Base-by-base conservation (phyloP, 2,329 filamentous ascomycete species). In the Nemania diffusa region DNA sequence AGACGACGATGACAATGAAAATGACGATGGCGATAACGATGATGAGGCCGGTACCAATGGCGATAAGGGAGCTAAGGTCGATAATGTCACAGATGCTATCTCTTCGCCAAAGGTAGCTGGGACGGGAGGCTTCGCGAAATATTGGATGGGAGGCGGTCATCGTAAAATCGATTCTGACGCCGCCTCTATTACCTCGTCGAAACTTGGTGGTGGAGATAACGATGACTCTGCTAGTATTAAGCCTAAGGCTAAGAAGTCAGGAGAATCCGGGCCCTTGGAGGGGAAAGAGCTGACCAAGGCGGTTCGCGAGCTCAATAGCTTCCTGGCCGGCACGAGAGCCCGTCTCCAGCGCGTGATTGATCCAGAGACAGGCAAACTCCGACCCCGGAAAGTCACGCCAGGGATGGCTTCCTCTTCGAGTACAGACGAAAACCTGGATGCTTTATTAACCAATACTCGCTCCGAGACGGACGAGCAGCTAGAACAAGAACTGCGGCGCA, bases 211-310 rank as follows among this genome's bases (percentile, higher is more conserved):
- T 13, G 78, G 80, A 1, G 73, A 77, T 27, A 76, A 74, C 46
- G 85, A 87, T 34, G 90, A 92, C 48, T 81, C 83, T 2, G 83
- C 83, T 2, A 89, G 84, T 65, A 79, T 86, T 65, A 85, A 81
- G 65, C 80, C 77, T 8, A 83, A 81, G 63, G 73, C 77, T 63
- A 85, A 85, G 63, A 80, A 82, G 44, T 62, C 78, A 1, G 68
- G 74, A 1, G 82, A 85, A 1, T 86, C 91, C 34, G 84, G 82
- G 34, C 82, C 83, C 0, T 81, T 91, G 40, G 89, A 94, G 76
- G 94, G 93, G 15, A 95, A 95, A 74, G 93, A 97, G 72, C 85
- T 99, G 40, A 91, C 88, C 72, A 86, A 89, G 56, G 94, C 96
- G 0, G 92, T 96, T 17, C 87, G 91, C 50, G 94, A 95, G 69